Percentiles rank a stretch among this genome's conserved stretches.
Conservation (phyloP, 495 filamentous ascomycete species). For the Daldinia caldariorum region DNA sequence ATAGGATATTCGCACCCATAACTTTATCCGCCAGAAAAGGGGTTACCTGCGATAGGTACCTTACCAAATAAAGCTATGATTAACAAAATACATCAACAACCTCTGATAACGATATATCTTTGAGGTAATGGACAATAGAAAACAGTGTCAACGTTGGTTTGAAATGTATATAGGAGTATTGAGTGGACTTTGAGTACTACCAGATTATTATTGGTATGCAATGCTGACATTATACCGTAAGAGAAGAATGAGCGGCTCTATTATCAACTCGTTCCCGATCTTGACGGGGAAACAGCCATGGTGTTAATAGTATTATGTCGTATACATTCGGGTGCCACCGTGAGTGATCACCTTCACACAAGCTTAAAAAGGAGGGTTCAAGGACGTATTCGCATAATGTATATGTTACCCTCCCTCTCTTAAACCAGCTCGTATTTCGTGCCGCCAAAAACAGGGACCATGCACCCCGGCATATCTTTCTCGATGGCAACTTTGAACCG, state of each 20-base stretch:
- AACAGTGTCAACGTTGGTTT: not conserved
- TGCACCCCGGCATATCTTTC: slow-evolving; percentile 62
- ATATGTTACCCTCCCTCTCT: slow-evolving; percentile 11
- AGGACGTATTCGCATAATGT: no score
- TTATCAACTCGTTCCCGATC: not conserved
- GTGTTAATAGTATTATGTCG: not conserved
- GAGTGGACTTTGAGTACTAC: not conserved
- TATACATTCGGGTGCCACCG: not conserved
- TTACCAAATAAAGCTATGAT: not conserved
- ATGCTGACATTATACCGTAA: not conserved
- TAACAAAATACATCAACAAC: not conserved
- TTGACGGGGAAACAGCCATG: not conserved
- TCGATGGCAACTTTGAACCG: slow-evolving; percentile 69
- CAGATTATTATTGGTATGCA: not conserved
- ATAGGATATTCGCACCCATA: not conserved
- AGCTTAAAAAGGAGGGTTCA: not conserved
- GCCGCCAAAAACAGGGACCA: slow-evolving; percentile 68
- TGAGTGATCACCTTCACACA: not conserved
- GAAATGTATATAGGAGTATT: not conserved
- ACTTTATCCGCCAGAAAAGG: not conserved
- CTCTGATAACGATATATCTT: not conserved
- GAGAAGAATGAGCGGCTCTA: not conserved
- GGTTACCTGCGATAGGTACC: not conserved
- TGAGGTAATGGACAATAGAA: not conserved
- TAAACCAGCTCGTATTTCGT: slow-evolving; percentile 58